Evolutionary conservation across 257 asterid genomes (phyloP).

Genomic region (Asclepias syriaca): DNA sequence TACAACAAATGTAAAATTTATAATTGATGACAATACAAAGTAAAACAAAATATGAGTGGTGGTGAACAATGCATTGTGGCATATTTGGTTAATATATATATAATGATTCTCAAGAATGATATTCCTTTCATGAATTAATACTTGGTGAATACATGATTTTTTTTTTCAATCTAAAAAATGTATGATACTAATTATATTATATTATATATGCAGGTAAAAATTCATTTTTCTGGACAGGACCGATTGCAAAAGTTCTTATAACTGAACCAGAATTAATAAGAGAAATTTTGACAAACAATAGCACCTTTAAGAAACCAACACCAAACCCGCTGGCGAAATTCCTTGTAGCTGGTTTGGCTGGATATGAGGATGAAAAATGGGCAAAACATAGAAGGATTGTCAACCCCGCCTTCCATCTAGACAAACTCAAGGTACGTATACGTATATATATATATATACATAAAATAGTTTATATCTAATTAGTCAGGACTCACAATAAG

Average conservation of each 20-base stretch:
- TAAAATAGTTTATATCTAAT: not conserved
- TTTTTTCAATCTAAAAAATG: not conserved
- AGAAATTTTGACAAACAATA: conserved; percentile 33
- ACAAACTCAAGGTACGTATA: conserved; percentile 48
- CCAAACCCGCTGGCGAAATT: conserved; percentile 46
- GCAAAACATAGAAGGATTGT: conserved; percentile 54
- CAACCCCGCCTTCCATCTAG: conserved; percentile 47
- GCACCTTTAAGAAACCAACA: conserved; percentile 41
- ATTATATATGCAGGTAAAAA: conserved; percentile 33
- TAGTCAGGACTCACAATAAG: no score
- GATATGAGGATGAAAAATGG: conserved; percentile 55
- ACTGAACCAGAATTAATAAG: conserved; percentile 43
- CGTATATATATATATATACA: not conserved
- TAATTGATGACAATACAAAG: no score
- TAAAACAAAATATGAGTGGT: no score
- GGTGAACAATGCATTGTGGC: no score
- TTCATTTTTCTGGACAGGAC: conserved; percentile 52
- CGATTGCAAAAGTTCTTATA: conserved; percentile 35
- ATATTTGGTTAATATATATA: no score
- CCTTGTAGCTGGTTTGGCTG: conserved; percentile 40
- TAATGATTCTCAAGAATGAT: no score
- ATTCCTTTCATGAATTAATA: no score
- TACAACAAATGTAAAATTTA: no score
- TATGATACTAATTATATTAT: no score
- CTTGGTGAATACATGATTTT: not conserved